Base-by-base conservation (phyloP, 495 filamentous ascomycete genomes). In the Penicillium soppii region DNA sequence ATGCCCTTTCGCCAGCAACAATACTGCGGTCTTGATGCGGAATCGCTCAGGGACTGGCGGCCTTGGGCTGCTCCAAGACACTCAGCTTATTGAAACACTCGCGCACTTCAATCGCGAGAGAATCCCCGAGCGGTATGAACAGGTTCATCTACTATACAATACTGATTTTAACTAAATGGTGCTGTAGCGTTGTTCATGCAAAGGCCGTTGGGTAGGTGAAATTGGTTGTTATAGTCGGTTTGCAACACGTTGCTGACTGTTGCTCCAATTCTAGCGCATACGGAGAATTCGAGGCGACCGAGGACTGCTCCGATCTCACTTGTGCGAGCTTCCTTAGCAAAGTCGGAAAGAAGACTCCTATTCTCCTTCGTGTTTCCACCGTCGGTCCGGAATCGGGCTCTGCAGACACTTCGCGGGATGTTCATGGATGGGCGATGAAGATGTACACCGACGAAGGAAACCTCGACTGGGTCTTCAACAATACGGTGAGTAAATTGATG, bases 361-460 rank as follows among this genome's bases (percentile, higher is more conserved):
- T 73, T 4, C 69, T 88, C 4, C 74, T 69, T 17, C 80, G 86
- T 3, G 79, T 89, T 52, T 87, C 84, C 0, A 89, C 85, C 3
- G 82, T 86, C 6, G 84, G 77, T 20, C 75, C 76, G 21, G 85
- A 86, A 62, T 75, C 80, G 52, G 86, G 85, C 13, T 85, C 81
- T 23, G 67, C 85, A 23, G 87, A 89, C 47, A 82, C 79, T 2
- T 75, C 80, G 1, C 76, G 87, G 6, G 85, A 89, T 68, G 80
- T 85, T 8, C 73, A 82, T 50, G 87, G 87, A 4, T 88, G 83
- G 59, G 75, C 82, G 9, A 68, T 88, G 67, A 89, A 89, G 73
- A 82, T 91, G 66, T 90, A 87, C 62, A 91, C 89, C 2, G 74
- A 87, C 22, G 87, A 94, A 57, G 87, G 87, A 8, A 90, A 90